Percentiles rank a stretch among this genome's conserved stretches.
phyloP scores from a whole-genome alignment of 1,139 yeast species.

The Sugiyamaella novakii region DNA sequence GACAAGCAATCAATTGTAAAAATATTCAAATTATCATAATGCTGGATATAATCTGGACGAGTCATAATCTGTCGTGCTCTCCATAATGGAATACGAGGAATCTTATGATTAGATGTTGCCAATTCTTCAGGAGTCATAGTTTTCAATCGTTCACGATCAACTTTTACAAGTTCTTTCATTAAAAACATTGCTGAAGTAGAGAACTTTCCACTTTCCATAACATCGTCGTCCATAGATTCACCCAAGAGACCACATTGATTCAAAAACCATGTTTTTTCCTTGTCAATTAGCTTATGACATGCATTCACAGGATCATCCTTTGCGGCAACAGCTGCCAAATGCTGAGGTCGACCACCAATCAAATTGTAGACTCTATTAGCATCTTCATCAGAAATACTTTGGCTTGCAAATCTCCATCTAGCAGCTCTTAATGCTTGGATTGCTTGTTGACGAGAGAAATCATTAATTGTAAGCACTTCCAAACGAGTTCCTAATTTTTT shows the following conservation, averaged over 20 bases:
- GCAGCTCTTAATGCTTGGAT: conserved; percentile 58
- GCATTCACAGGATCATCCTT: conserved; percentile 63
- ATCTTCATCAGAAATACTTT: conserved; percentile 42
- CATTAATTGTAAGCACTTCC: conserved; percentile 72
- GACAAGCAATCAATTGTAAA: conserved; percentile 75
- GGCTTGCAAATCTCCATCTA: conserved; percentile 53
- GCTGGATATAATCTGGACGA: conserved; percentile 75
- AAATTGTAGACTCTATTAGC: conserved; percentile 65
- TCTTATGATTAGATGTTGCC: conserved; percentile 48
- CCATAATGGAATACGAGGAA: conserved; percentile 82
- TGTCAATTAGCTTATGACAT: conserved; percentile 69
- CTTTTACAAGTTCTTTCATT: conserved; percentile 69
- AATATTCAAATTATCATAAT: conserved; percentile 71
- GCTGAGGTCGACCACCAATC: conserved; percentile 86
- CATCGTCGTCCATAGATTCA: conserved; percentile 83
- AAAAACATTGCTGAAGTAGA: conserved; percentile 75
- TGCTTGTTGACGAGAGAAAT: conserved; percentile 60
- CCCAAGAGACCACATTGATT: conserved; percentile 83
- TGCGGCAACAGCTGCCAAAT: conserved; percentile 71
- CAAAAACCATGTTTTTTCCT: conserved; percentile 83
- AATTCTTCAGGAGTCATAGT: conserved; percentile 31
- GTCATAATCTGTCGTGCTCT: conserved; percentile 85
- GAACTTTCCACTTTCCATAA: conserved; percentile 82
- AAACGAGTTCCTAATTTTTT: conserved; percentile 72
- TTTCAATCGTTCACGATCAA: conserved; percentile 49